Evolutionary conservation across 2,329 filamentous ascomycete species (phyloP).

Genomic region (Stachybotrys chartarum): DNA sequence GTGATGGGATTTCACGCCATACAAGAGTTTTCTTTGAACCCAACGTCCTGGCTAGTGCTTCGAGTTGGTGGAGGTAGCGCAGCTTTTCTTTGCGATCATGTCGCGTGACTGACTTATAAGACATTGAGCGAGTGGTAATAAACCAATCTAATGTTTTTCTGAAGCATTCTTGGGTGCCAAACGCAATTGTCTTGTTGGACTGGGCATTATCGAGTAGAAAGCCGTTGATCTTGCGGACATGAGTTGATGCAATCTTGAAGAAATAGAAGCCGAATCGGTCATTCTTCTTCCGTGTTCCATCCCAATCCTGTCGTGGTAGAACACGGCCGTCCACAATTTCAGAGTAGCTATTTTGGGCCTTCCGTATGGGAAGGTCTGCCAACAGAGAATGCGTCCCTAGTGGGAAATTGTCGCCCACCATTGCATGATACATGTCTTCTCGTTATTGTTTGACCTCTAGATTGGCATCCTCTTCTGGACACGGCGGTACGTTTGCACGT

Average conservation of each 20-base stretch:
- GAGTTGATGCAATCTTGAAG: neutral
- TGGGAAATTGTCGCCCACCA: neutral
- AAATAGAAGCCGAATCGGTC: neutral
- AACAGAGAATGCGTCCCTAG: neutral
- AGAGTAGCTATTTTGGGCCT: neutral
- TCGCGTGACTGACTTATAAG: neutral
- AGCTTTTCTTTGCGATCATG: neutral
- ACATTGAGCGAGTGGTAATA: neutral
- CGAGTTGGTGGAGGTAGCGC: neutral
- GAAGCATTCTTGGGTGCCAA: neutral
- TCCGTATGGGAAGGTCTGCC: neutral
- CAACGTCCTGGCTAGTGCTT: neutral
- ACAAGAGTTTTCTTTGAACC: neutral
- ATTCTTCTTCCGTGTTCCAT: neutral
- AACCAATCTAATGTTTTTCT: neutral
- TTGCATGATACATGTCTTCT: neutral
- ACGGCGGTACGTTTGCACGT: slow-evolving; percentile 10
- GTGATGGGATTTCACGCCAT: neutral
- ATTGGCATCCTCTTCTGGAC: slow-evolving; percentile 12
- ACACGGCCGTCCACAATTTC: neutral
- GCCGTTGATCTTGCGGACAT: neutral
- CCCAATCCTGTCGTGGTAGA: neutral
- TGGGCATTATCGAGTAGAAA: neutral
- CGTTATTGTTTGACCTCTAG: slow-evolving; percentile 1
- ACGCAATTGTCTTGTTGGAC: neutral